Evolutionary conservation across 2,329 filamentous ascomycete genomes (phyloP).

Genomic region (Thielaviopsis ethacetica): DNA sequence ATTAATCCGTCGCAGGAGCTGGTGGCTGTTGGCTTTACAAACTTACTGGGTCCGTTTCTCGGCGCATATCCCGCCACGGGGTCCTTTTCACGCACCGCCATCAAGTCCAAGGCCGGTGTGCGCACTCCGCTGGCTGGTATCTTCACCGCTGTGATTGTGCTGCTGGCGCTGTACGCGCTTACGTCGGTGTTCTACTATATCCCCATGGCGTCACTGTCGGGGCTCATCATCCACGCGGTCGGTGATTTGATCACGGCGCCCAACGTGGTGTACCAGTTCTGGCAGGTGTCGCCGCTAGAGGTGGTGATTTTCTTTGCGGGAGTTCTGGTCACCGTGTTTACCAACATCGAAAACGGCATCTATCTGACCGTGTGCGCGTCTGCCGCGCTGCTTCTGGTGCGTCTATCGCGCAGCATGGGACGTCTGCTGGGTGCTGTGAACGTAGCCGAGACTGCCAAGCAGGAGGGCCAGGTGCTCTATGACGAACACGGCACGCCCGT

Average conservation of each 20-base stretch:
- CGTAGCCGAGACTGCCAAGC: conserved; percentile 6
- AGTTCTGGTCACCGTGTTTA: conserved; percentile 69
- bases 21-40: conserved; percentile 60
- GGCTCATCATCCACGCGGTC: conserved; percentile 82
- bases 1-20: conserved; percentile 69
- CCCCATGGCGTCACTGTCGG: conserved; percentile 56
- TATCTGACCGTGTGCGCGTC: conserved; percentile 64
- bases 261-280: conserved; percentile 74
- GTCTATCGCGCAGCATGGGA: conserved; percentile 67
- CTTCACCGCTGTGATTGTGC: conserved; percentile 65
- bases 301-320: conserved; percentile 74
- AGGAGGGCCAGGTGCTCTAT: conserved; percentile 6
- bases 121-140: conserved; percentile 75
- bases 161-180: conserved; percentile 78
- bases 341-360: conserved; percentile 68
- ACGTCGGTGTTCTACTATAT: conserved; percentile 82
- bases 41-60: conserved; percentile 61
- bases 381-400: conserved; percentile 63
- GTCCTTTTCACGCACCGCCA: conserved; percentile 79
- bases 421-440: conserved; percentile 70
- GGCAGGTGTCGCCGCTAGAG: conserved; percentile 68
- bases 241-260: conserved; percentile 73
- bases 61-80: conserved; percentile 76
- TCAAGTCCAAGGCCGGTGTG: conserved; percentile 88
- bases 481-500: conserved; percentile 39